phyloP scores from a whole-genome alignment of 805 yeast species.

The Saccharomycopsis synnaedendra region DNA sequence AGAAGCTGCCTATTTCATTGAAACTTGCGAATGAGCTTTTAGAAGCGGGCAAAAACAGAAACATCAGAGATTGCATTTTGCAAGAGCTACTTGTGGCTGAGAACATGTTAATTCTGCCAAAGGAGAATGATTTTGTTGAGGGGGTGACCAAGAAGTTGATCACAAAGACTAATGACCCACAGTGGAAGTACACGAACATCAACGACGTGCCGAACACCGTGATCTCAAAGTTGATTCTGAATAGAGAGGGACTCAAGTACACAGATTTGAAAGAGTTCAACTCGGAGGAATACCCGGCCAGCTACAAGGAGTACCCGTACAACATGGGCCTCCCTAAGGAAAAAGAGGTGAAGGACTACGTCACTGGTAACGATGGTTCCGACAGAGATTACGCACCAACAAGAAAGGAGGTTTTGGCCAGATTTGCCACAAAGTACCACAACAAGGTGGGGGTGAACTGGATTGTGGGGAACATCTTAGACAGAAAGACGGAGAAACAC shows the following conservation, averaged over 20 bases:
- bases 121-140: conserved; percentile 47
- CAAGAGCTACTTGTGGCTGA: conserved; percentile 68
- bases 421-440: conserved; percentile 41
- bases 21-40: conserved; percentile 61
- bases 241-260: not conserved
- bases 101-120: conserved; percentile 50
- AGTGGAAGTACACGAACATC: conserved; percentile 31
- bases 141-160: conserved; percentile 56
- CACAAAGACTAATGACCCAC: conserved; percentile 45
- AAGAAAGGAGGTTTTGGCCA: conserved; percentile 51
- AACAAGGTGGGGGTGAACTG: conserved; percentile 48
- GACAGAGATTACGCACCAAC: conserved; percentile 59
- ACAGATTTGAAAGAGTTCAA: conserved; percentile 11
- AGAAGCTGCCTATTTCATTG: conserved; percentile 69
- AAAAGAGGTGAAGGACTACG: conserved; percentile 46
- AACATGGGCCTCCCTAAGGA: conserved; percentile 76
- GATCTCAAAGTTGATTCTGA: too few relatives aligned
- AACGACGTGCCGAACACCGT: not conserved
- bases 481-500: conserved; percentile 18
- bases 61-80: conserved; percentile 53
- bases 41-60: conserved; percentile 44
- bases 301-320: conserved; percentile 35
- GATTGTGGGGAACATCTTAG: conserved; percentile 50
- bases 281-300: conserved; percentile 1
- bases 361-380: conserved; percentile 60